Evolutionary conservation across 176 grass and related monocot species (phyloP).

Genomic region (Bothriochloa decipiens): DNA sequence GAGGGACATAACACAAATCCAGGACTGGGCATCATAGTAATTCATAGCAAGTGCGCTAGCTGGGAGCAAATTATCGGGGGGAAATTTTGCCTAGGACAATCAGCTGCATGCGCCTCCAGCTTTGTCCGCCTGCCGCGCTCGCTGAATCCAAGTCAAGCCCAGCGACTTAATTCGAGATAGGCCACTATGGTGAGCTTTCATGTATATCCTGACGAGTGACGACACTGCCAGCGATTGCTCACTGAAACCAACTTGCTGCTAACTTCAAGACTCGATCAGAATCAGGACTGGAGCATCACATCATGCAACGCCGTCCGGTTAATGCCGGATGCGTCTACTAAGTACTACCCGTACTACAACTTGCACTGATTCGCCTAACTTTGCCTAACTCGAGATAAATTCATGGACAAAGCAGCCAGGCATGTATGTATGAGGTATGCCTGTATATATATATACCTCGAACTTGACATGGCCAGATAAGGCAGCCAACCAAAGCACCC

Average conservation of each 20-base stretch:
- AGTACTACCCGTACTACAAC: not conserved
- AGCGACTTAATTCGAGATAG: too few species aligned
- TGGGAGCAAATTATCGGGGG: too few species aligned
- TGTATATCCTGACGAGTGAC: not conserved
- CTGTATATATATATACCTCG: not conserved
- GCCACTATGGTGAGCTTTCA: too few species aligned
- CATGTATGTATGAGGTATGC: too few species aligned
- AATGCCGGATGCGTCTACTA: not conserved
- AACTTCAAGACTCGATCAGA: not conserved
- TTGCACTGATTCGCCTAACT: conserved; percentile 14
- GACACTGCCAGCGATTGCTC: not conserved
- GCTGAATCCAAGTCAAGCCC: too few species aligned
- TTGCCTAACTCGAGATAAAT: not conserved
- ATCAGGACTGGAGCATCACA: not conserved
- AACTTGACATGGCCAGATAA: not conserved
- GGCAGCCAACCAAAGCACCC: not conserved
- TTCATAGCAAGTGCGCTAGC: too few species aligned
- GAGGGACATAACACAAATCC: too few species aligned
- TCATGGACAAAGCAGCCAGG: not conserved
- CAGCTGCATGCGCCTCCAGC: too few species aligned
- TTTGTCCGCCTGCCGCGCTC: too few species aligned
- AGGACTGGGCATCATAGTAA: too few species aligned
- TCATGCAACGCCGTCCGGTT: not conserved
- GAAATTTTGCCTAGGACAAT: too few species aligned
- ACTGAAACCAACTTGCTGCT: not conserved